Base-by-base conservation (phyloP, 352 stramenopile species). In the Paralagenidium karlingii region DNA sequence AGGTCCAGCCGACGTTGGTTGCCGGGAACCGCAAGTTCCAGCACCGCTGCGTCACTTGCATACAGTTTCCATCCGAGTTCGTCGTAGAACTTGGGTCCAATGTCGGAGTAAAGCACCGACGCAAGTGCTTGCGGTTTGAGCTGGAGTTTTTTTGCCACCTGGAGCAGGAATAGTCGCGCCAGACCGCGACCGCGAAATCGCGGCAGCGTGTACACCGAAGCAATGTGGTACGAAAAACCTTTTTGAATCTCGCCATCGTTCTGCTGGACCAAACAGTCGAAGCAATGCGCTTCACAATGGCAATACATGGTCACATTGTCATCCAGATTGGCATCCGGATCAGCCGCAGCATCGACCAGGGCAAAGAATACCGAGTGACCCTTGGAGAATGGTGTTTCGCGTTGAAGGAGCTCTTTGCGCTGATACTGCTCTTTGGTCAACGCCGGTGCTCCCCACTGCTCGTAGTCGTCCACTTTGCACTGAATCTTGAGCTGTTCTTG, bases 41-140 rank as follows among this genome's bases (percentile, higher is more conserved):
- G 25, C 13, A 43, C 55, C 0, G 58, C 68, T 39, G 68, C 58
- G 2, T 47, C 58, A 0, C 65, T 81, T 26, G 64, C 47, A 51
- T 80, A 49, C 16, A 68, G 31, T 3, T 45, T 60, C 70, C 70
- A 85, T 13, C 70, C 68, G 13, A 80, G 58, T 2, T 46, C 54
- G 41, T 71, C 63, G 46, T 85, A 85, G 46, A 59, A 82, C n/a
- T 42, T 62, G 18, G 70, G 60, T 1, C 70, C 68, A 40, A 85
- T 77, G 38, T 82, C 67, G 21, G 70, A 82, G 41, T 80, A 82
- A 8, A 85, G 49, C 21, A 63, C 63, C 2, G 69, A 83, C 6
- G 46, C 50, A 11, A 78, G 25, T 6, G 63, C 47, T 0, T 46
- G 27, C 12, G 58, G 60, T 1, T 63, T 32, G 32, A 48, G 12